phyloP scores from a whole-genome alignment of 352 stramenopile species.

The Phytophthora citricola region DNA sequence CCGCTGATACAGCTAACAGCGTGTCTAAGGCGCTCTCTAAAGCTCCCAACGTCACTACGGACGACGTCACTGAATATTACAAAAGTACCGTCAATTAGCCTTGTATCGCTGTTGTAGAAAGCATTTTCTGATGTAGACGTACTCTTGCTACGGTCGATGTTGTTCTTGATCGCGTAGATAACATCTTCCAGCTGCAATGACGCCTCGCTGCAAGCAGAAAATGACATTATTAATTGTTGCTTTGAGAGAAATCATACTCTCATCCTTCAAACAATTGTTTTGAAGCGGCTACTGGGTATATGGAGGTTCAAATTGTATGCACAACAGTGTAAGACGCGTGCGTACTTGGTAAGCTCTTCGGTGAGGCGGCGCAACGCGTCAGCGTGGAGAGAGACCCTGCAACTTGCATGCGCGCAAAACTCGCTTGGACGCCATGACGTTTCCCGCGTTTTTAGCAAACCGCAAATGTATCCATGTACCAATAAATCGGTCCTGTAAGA shows the following conservation, averaged over 20 bases:
- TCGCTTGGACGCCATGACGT: conserved; percentile 75
- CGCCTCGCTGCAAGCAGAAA: conserved; percentile 51
- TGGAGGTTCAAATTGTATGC: conserved; percentile 8
- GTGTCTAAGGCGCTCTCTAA: conserved; percentile 86
- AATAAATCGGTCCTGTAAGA: conserved; percentile 14
- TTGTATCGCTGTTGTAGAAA: not conserved
- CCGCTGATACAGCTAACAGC: conserved; percentile 74
- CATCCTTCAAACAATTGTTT: conserved; percentile 2
- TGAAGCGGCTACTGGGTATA: conserved; percentile 5
- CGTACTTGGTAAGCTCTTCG: conserved; percentile 70
- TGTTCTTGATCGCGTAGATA: conserved; percentile 90
- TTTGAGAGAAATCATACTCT: too few relatives aligned
- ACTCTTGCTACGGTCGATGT: conserved; percentile 90
- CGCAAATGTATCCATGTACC: conserved; percentile 23
- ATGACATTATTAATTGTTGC: not conserved
- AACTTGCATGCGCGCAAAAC: conserved; percentile 88
- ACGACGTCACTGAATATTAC: conserved; percentile 67
- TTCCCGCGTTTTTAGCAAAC: conserved; percentile 29
- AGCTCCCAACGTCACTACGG: conserved; percentile 83
- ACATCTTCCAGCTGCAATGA: conserved; percentile 85
- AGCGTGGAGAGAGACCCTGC: conserved; percentile 77
- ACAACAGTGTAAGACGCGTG: conserved; percentile 14
- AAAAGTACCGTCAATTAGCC: conserved; percentile 10
- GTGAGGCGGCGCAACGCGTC: conserved; percentile 72
- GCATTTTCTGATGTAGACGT: conserved; percentile 11